Evolutionary conservation across 2,329 filamentous ascomycete species (phyloP).

Genomic region (Diaporthe citriasiana): DNA sequence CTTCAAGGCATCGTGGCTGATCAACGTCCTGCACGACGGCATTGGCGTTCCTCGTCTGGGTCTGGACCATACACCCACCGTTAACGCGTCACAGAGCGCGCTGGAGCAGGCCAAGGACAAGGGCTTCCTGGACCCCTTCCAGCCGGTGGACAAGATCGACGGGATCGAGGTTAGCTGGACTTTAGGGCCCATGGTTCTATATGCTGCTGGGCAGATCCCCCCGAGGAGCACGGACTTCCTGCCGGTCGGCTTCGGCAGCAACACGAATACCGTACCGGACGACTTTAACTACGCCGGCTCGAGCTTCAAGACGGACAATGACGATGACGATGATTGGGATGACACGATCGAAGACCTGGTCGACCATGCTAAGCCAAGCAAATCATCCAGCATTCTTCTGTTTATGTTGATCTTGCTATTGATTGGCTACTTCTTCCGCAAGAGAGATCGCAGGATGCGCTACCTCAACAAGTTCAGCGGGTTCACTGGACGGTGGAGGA

Average conservation of each 20-base stretch:
- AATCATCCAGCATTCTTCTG: constrained; percentile 81
- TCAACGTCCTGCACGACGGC: constrained; percentile 95
- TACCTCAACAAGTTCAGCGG: constrained; percentile 68
- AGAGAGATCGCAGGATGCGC: constrained; percentile 79
- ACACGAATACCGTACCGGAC: constrained; percentile 74
- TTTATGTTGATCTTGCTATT: constrained; percentile 81
- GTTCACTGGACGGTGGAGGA: constrained; percentile 56
- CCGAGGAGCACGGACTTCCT: constrained; percentile 70
- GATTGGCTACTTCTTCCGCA: constrained; percentile 80
- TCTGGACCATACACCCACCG: constrained; percentile 72
- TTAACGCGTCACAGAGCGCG: constrained; percentile 81
- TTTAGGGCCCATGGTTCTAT: constrained; percentile 94
- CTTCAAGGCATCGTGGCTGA: constrained; percentile 98
- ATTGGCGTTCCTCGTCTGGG: constrained; percentile 92
- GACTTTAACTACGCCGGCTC: constrained; percentile 91
- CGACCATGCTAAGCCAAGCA: constrained; percentile 74
- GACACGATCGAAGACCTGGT: constrained; percentile 72
- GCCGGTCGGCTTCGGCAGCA: constrained; percentile 94
- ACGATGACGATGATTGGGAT: constrained; percentile 68
- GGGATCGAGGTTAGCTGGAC: constrained; percentile 97
- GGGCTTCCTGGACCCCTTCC: constrained; percentile 87
- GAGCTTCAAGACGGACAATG: constrained; percentile 58
- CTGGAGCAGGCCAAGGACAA: constrained; percentile 78
- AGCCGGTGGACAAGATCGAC: constrained; percentile 92
- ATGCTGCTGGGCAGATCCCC: constrained; percentile 90